These are phyloP conservation scores for Solanum verrucosum DNA, from an alignment of 257 asterid genomes.

Conservation along the genomic window DNA sequence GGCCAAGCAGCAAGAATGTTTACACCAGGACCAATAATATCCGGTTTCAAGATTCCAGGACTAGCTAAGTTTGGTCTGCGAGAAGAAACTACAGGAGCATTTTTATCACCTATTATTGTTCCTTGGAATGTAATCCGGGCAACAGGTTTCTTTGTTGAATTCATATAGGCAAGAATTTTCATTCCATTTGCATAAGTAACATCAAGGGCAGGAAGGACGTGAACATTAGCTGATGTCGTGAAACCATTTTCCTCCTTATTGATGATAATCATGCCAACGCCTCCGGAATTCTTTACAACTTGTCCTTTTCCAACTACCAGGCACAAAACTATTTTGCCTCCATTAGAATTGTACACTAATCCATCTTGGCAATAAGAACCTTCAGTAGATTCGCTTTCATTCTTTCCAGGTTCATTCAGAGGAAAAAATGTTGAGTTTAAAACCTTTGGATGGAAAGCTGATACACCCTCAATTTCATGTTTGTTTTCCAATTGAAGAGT, in stretches of 20 bases:
- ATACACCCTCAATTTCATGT: slow-evolving; percentile 17
- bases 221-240: background rate
- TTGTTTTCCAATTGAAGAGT: slow-evolving; percentile 21
- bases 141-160: background rate
- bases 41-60: slow-evolving; percentile 26
- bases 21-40: slow-evolving; percentile 24
- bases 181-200: slow-evolving; percentile 4
- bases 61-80: slow-evolving; percentile 16
- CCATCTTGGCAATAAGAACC: background rate
- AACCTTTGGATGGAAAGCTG: background rate
- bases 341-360: background rate
- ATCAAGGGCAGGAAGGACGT: slow-evolving; percentile 18
- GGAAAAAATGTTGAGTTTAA: background rate
- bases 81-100: slow-evolving; percentile 19
- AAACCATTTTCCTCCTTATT: background rate
- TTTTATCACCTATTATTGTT: slow-evolving; percentile 11
- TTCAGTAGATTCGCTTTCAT: background rate
- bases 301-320: slow-evolving; percentile 8
- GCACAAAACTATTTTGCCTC: slow-evolving; percentile 21
- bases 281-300: slow-evolving; percentile 25
- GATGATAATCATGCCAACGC: slow-evolving; percentile 27
- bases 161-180: slow-evolving; percentile 9
- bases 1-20: slow-evolving; percentile 27
- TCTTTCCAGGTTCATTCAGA: background rate
- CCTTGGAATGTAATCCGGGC: slow-evolving; percentile 23